Conservation (phyloP, 148 eudicot genomes). For the Rhododendron williamsianum region DNA sequence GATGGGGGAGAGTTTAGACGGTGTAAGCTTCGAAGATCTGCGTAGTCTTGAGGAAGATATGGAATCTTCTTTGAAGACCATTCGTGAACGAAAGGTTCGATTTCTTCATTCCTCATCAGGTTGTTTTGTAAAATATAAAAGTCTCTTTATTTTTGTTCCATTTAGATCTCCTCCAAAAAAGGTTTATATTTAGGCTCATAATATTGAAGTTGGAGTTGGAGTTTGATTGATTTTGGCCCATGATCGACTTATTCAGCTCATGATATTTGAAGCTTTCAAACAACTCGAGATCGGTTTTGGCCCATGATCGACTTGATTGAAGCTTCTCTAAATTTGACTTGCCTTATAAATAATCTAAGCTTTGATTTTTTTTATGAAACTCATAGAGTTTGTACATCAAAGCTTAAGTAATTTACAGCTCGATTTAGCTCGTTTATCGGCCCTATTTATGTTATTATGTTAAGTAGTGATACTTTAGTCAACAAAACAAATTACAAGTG, state of each 20-base stretch:
- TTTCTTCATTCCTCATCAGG: not conserved
- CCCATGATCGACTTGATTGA: not conserved
- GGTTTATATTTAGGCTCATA: no score
- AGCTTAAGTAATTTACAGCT: not conserved
- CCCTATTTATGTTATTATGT: not conserved
- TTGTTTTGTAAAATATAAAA: no score
- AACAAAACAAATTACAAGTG: no score
- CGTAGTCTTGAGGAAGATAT: constrained; percentile 50
- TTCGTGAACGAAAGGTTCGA: constrained; percentile 75
- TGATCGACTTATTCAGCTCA: no score
- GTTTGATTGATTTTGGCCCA: no score
- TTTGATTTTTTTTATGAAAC: no score
- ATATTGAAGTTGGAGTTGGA: no score
- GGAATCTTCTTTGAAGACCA: constrained; percentile 38
- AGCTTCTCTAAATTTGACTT: not conserved
- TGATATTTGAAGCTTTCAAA: no score
- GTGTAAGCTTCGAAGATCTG: constrained; percentile 41
- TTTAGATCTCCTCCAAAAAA: no score
- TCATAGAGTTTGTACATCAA: not conserved
- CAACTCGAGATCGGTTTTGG: not conserved
- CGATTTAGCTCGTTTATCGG: not conserved
- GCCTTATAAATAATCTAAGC: not conserved
- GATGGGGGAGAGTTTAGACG: constrained; percentile 75
- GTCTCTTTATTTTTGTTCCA: no score
- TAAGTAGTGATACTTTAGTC: not conserved